A percentile compares a stretch with the other conserved stretches of the same genome.
These are phyloP conservation scores for Dictyostelium intermedium DNA, from an alignment of 78 protist species.

Conservation along the genomic window DNA sequence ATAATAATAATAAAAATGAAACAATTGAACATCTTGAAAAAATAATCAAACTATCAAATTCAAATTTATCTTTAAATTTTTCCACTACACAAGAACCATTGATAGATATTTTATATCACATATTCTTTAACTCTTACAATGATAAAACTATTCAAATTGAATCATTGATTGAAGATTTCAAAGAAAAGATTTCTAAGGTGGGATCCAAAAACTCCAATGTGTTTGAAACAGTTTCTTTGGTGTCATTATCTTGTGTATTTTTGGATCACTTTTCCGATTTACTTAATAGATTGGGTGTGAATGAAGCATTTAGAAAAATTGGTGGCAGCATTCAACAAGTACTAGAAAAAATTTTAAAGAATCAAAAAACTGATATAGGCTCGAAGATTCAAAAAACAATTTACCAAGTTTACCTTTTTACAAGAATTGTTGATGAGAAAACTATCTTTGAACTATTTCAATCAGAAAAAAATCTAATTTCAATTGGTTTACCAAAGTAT, in stretches of 20 bases:
- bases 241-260: neutral
- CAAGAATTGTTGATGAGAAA: neutral
- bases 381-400: neutral
- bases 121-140: neutral
- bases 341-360: neutral
- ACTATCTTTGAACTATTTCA: neutral
- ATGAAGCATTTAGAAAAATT: neutral
- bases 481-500: neutral
- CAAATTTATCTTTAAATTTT: no score
- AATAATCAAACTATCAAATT: no score
- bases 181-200: neutral
- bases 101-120: neutral
- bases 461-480: neutral
- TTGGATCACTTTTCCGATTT: neutral
- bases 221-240: neutral
- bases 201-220: neutral
- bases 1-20: no score
- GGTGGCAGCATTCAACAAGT: neutral
- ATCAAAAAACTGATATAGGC: neutral
- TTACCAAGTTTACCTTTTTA: neutral
- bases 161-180: neutral
- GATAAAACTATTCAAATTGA: neutral
- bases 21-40: no score
- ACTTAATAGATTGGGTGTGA: neutral
- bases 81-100: neutral